Base-by-base conservation (phyloP, 1,284 basidiomycete species). In the Cryptococcus deneoformans region DNA sequence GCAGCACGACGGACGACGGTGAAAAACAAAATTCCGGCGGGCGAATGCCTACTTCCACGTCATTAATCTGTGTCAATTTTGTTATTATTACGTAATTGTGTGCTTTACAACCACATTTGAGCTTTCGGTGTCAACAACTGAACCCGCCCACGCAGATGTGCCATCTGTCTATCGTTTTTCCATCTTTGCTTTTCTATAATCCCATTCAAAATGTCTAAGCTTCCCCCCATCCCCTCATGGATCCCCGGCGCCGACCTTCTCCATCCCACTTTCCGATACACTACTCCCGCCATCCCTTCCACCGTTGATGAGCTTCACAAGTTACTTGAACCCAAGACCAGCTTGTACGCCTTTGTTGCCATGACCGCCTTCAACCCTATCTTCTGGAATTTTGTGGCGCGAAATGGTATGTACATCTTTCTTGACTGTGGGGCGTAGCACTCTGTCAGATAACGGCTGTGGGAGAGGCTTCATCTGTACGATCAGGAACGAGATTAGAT, bases 351-450 rank as follows among this genome's bases (percentile, higher is more conserved):
- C 29, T 85, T 86, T 1, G 63, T 89, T 14, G 79, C 82, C 0
- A 77, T 86, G 57, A 88, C 92, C 51, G 72, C 84, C 12, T 95
- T 96, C 81, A 97, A 97, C 72, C 94, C 94, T 0, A 85, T 86
- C 1, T 94, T 90, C 66, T 98, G 94, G 95, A 98, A 98, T 79
- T 86, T 93, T 60, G 86, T 94, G 39, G 94, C 94, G 34, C 87
- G 87, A 58, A 92, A 95, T 80, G 94, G 93, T 93, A 58, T 57
- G 83, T 80, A 8, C 12, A 49, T 40, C 7, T 42, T 12, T 11
- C 39, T 42, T 14, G 34, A 39, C 34, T 54, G n/a, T 20, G 54
- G 34, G 46, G 24, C 14, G 44, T 14, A 35, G 35, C 4, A 45
- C 20, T 29, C 29, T 29, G 29, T 29, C 29, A n/a, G n/a, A 29